These are phyloP conservation scores for Solanum rostratum DNA, from an alignment of 257 asterid genomes.

Conservation along the genomic window DNA sequence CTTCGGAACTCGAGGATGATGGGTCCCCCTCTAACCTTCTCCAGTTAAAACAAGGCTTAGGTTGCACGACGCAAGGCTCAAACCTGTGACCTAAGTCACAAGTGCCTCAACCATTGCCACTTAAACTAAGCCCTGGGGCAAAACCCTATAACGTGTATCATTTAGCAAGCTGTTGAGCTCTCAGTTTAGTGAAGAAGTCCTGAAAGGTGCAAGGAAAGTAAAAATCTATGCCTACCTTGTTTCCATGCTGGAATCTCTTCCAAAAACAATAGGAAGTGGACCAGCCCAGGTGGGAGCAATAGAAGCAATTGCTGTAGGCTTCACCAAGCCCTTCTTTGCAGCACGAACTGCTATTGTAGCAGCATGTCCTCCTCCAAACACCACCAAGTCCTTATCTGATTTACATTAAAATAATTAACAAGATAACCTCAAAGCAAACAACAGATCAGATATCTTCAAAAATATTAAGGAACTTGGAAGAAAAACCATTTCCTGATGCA, in stretches of 20 bases:
- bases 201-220: background rate
- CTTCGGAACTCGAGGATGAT: background rate
- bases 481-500: background rate
- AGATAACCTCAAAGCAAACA: background rate
- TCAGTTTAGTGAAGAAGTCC: background rate
- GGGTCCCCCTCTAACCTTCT: background rate
- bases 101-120: background rate
- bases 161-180: background rate
- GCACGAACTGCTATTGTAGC: slow-evolving; percentile 90
- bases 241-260: slow-evolving; percentile 81
- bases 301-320: slow-evolving; percentile 84
- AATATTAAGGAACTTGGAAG: background rate
- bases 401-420: background rate
- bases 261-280: slow-evolving; percentile 91
- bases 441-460: background rate
- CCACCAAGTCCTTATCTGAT: slow-evolving; percentile 60
- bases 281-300: slow-evolving; percentile 99
- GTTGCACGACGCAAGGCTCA: background rate
- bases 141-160: background rate
- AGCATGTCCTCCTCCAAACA: slow-evolving; percentile 97
- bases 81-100: background rate
- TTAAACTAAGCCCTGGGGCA: background rate
- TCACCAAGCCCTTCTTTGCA: slow-evolving; percentile 54
- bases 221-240: slow-evolving; percentile 41
- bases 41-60: background rate